A percentile compares a stretch with the other conserved stretches of the same genome.
phyloP scores from a whole-genome alignment of 2,329 filamentous ascomycete genomes.

The Penicillium sp. region DNA sequence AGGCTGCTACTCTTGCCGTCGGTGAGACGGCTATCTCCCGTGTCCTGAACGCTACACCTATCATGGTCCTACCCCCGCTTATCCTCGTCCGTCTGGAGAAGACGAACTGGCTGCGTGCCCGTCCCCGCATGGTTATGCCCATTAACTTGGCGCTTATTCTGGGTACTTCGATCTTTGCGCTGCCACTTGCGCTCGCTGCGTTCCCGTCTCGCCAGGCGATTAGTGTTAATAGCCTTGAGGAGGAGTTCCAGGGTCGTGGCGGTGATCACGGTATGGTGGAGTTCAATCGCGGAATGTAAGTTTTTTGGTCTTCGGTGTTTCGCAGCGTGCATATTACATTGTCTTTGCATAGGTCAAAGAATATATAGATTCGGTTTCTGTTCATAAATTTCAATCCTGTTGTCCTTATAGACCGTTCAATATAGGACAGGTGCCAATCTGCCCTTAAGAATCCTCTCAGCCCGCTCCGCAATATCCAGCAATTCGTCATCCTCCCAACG shows the following conservation, averaged over 20 bases:
- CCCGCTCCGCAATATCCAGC: conserved; percentile 45
- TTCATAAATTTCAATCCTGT: not conserved
- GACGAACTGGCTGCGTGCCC: conserved; percentile 67
- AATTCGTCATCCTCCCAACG: conserved; percentile 50
- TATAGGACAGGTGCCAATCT: conserved; percentile 37
- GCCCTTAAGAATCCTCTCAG: conserved; percentile 42
- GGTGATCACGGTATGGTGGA: conserved; percentile 77
- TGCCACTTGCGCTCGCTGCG: conserved; percentile 79
- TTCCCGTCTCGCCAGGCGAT: conserved; percentile 89
- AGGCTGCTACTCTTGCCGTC: conserved; percentile 79
- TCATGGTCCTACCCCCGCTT: conserved; percentile 92
- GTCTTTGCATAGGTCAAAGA: not conserved
- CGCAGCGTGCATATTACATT: conserved; percentile 7
- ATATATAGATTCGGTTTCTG: not conserved
- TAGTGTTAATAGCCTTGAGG: conserved; percentile 64
- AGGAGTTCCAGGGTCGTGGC: conserved; percentile 74
- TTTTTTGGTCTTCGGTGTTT: conserved; percentile 1
- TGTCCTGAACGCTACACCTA: conserved; percentile 86
- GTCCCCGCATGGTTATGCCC: conserved; percentile 68
- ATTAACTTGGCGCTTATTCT: conserved; percentile 83
- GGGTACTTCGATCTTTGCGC: conserved; percentile 72
- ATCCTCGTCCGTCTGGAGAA: conserved; percentile 75
- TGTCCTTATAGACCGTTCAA: not conserved
- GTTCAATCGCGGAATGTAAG: conserved; percentile 89
- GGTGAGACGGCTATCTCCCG: conserved; percentile 85